Base-by-base conservation (phyloP, 495 filamentous ascomycete genomes). In the Venustampulla echinocandica region DNA sequence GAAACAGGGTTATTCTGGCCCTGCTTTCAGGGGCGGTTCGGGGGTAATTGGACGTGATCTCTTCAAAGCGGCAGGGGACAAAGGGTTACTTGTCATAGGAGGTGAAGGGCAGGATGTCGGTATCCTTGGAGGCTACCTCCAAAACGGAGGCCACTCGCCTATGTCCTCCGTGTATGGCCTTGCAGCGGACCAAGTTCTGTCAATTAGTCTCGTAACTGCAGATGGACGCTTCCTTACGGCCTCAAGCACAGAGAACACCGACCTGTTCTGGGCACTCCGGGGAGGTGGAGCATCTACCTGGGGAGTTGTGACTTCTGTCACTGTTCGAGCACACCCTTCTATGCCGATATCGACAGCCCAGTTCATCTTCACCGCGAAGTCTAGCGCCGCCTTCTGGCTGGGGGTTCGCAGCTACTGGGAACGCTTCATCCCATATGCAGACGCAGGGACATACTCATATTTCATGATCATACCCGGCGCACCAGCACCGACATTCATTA, bases 231-330 rank as follows among this genome's bases (percentile, higher is more conserved):
- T 75, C 18, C 42, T 80, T 18, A 70, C 63, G 0, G 64, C 60
- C 6, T 68, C 61, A 7, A 47, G 57, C 0, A 47, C 52, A 1
- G 46, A 51, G 22, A 50, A 52, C 4, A 11, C 22, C 11, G 55
- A 54, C 42, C 57, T 82, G 1, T 81, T 81, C 47, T 49, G 77
- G 80, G 81, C 81, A n/a, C 64, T 84, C 18, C 67, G 73, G 20
- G 82, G 80, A 2, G 68, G 71, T 49, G 61, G 70, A 28, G 47
- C 42, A 41, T 24, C 11, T 11, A 53, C 50, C 10, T 53, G 42
- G 17, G 50, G 46, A 3, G 32, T 57, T 13, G 42, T 57, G 4
- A 50, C 46, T 9, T 53, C 49, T 1, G 23, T 50, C 7, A 50
- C 41, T 10, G 27, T 53, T 4, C 44, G 44, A 17, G 53, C 37